These are phyloP conservation scores for Neopestalotiopsis sp. DNA, from an alignment of 2,329 filamentous ascomycete species.

Conservation along the genomic window DNA sequence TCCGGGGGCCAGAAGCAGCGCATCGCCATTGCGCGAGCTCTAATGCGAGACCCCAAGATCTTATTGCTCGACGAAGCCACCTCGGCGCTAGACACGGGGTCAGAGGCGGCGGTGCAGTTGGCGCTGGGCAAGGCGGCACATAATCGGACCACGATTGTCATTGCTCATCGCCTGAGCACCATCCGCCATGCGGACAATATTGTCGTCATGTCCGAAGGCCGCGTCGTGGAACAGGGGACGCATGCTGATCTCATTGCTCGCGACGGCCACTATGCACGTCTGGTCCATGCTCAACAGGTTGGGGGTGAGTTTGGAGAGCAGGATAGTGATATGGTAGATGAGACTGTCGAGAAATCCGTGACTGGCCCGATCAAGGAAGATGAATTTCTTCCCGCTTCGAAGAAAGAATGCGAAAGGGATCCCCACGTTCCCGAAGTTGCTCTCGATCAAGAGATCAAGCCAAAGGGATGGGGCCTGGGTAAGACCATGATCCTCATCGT, in stretches of 20 bases:
- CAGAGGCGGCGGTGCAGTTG: constrained; percentile 76
- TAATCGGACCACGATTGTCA: constrained; percentile 85
- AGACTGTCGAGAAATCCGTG: neutral
- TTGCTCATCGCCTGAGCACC: constrained; percentile 85
- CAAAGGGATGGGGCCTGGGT: constrained; percentile 23
- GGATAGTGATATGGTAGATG: neutral
- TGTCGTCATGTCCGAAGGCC: constrained; percentile 87
- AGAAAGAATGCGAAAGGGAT: neutral
- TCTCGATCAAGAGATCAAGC: constrained; percentile 23
- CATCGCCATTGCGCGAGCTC: constrained; percentile 85
- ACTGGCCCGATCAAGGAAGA: neutral
- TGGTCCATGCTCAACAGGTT: constrained; percentile 52
- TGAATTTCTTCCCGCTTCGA: too few species aligned
- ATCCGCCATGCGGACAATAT: constrained; percentile 93
- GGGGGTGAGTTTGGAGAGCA: neutral
- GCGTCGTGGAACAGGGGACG: constrained; percentile 80
- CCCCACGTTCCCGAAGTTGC: neutral
- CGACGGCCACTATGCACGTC: constrained; percentile 72
- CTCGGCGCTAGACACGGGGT: constrained; percentile 72
- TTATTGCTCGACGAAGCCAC: constrained; percentile 82
- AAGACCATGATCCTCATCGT: constrained; percentile 14
- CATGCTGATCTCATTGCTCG: constrained; percentile 72
- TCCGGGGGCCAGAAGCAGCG: constrained; percentile 92
- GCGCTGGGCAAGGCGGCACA: constrained; percentile 80
- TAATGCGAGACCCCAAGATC: constrained; percentile 80